phyloP scores from a whole-genome alignment of 2,329 filamentous ascomycete genomes.

The Aspergillus caelatus region DNA sequence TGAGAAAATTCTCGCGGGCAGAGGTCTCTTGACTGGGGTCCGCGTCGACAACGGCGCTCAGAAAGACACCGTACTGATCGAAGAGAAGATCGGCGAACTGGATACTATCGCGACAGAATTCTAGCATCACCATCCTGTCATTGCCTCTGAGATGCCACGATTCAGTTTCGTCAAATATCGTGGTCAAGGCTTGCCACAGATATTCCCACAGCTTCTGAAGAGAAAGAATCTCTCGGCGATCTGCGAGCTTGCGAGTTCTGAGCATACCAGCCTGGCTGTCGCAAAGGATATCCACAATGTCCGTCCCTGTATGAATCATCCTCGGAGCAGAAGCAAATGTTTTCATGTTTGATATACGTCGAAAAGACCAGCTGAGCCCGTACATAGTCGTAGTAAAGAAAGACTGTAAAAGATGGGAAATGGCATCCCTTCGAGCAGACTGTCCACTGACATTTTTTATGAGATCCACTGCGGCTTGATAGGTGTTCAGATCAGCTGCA shows the following conservation, averaged over 20 bases:
- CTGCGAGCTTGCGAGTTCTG: conserved; percentile 58
- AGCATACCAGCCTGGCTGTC: conserved; percentile 65
- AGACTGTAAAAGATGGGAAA: conserved; percentile 61
- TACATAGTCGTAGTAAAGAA: conserved; percentile 61
- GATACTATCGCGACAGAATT: conserved; percentile 94
- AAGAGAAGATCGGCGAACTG: conserved; percentile 87
- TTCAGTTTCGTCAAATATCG: conserved; percentile 82
- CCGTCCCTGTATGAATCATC: conserved; percentile 63
- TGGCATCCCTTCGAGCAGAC: conserved; percentile 61
- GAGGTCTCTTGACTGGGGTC: conserved; percentile 42
- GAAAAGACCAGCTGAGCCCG: conserved; percentile 59
- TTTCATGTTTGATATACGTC: conserved; percentile 57
- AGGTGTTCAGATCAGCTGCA: conserved; percentile 76
- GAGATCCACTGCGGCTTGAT: conserved; percentile 77
- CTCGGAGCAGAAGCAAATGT: conserved; percentile 63
- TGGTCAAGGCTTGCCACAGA: conserved; percentile 79
- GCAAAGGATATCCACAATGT: conserved; percentile 66
- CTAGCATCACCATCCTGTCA: conserved; percentile 78
- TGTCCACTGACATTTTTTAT: conserved; percentile 81
- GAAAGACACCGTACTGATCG: conserved; percentile 80
- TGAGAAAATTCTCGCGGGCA: conserved; percentile 60
- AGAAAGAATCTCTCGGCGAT: conserved; percentile 63
- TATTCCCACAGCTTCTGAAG: conserved; percentile 80
- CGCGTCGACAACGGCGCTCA: conserved; percentile 64
- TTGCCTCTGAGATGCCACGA: conserved; percentile 72